These are phyloP conservation scores for Xylariomycetidae sp. DNA, from an alignment of 2,329 filamentous ascomycete genomes.

Conservation along the genomic window DNA sequence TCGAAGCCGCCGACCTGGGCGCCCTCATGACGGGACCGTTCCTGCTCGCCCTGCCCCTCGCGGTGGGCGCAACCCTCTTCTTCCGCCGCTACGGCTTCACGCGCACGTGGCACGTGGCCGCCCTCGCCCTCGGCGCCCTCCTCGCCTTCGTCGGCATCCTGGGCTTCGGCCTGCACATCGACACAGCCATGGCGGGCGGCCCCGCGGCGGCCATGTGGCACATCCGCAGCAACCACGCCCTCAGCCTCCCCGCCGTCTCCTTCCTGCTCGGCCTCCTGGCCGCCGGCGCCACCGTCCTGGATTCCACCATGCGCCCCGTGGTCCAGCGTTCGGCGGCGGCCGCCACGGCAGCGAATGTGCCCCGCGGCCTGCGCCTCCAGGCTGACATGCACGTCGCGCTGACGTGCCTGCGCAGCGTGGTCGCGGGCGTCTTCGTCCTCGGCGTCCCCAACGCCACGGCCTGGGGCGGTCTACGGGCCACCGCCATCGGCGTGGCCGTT, in stretches of 20 bases:
- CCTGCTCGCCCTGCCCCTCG: constrained; percentile 31
- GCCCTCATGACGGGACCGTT: constrained; percentile 39
- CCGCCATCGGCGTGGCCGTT: constrained; percentile 35
- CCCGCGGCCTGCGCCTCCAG: constrained; percentile 38
- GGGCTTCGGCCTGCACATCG: constrained; percentile 38
- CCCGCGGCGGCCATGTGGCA: constrained; percentile 15
- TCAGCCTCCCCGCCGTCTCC: constrained; percentile 35
- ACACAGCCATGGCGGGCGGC: too few species aligned
- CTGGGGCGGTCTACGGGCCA: constrained; percentile 30
- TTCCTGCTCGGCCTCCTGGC: constrained; percentile 43
- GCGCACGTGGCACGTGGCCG: constrained; percentile 25
- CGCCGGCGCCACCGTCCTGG: constrained; percentile 34
- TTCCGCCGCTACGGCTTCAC: constrained; percentile 28
- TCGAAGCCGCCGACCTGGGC: constrained; percentile 35
- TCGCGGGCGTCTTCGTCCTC: constrained; percentile 37
- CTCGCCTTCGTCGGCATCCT: constrained; percentile 37
- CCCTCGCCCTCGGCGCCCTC: constrained; percentile 30
- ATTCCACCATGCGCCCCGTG: constrained; percentile 35
- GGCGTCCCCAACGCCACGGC: constrained; percentile 33
- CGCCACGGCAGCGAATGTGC: constrained; percentile 39
- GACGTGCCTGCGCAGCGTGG: constrained; percentile 33
- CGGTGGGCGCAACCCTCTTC: constrained; percentile 27
- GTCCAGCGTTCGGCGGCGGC: constrained; percentile 39
- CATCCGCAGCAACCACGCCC: constrained; percentile 3
- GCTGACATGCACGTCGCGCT: constrained; percentile 43